These are phyloP conservation scores for Gracilaria gracilis DNA, from an alignment of 23 red algal species.

Conservation along the genomic window DNA sequence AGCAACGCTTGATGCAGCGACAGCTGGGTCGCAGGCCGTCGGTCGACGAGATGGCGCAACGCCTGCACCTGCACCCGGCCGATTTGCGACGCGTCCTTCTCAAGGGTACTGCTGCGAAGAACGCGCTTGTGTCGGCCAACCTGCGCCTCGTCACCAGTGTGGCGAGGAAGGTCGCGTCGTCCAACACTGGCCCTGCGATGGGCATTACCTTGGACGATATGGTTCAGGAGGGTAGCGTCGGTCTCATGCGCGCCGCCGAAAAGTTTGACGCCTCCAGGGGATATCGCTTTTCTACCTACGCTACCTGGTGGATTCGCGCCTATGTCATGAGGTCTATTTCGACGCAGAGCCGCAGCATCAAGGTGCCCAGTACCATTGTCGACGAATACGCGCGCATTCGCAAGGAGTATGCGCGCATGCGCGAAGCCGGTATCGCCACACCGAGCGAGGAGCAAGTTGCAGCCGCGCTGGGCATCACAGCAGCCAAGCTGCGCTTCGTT, in stretches of 20 bases:
- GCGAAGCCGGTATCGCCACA: slow-evolving; percentile 21
- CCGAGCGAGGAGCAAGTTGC: slow-evolving; percentile 76
- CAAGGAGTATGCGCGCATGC: slow-evolving; percentile 45
- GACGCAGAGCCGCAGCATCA: slow-evolving; percentile 74
- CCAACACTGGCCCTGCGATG: slow-evolving; percentile 9
- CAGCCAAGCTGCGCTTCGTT: slow-evolving; percentile 84
- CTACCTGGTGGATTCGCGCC: slow-evolving; percentile 94
- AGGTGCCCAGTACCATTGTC: slow-evolving; percentile 70
- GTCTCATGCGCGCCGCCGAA: slow-evolving; percentile 95
- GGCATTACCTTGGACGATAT: slow-evolving; percentile 82
- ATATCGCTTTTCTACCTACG: slow-evolving; percentile 93
- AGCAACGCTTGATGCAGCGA: slow-evolving; percentile 26
- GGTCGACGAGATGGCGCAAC: slow-evolving; percentile 70
- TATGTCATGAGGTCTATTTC: slow-evolving; percentile 72
- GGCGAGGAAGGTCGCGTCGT: slow-evolving; percentile 60
- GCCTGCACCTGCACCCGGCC: slow-evolving; percentile 10
- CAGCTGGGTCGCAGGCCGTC: slow-evolving; percentile 54
- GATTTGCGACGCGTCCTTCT: slow-evolving; percentile 49
- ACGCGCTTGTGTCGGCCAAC: slow-evolving; percentile 83
- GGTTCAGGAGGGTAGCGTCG: slow-evolving; percentile 95
- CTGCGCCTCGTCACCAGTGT: slow-evolving; percentile 82
- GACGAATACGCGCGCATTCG: slow-evolving; percentile 73
- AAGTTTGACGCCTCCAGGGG: slow-evolving; percentile 85
- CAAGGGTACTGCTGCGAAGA: slow-evolving; percentile 74
- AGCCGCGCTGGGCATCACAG: slow-evolving; percentile 63